Conservation (phyloP, 2,329 filamentous ascomycete species). For the Pseudocercospora macadamiae region DNA sequence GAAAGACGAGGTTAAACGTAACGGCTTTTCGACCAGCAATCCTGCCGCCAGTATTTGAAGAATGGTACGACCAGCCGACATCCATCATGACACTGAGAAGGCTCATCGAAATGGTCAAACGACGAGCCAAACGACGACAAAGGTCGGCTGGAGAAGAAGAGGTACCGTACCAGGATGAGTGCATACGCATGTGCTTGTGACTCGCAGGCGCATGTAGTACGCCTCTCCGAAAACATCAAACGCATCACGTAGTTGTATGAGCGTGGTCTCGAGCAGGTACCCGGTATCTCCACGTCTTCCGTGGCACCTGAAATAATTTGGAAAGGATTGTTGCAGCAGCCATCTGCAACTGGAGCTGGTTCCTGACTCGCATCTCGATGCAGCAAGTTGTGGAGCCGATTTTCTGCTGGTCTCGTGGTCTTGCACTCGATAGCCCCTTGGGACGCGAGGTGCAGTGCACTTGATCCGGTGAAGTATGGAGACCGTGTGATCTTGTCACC, state of each 20-base stretch:
- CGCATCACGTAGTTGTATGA: background rate
- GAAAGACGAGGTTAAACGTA: background rate
- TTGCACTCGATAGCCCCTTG: no score
- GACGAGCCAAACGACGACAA: background rate
- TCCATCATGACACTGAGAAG: background rate
- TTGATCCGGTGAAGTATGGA: no score
- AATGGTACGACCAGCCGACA: background rate
- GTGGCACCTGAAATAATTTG: conserved; percentile 5
- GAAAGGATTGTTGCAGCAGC: conserved; percentile 7
- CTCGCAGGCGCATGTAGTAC: background rate
- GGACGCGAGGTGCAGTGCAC: no score
- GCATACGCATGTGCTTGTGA: conserved; percentile 9
- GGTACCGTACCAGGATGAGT: background rate
- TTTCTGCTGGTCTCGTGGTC: no score
- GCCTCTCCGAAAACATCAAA: background rate
- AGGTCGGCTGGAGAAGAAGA: background rate
- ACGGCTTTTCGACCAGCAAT: background rate
- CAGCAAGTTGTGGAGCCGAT: no score
- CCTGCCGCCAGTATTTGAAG: background rate
- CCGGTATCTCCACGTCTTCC: background rate
- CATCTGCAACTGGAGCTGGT: background rate
- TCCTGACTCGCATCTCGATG: background rate
- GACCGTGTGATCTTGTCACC: no score
- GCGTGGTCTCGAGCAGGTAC: conserved; percentile 2
- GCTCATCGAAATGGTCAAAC: background rate